A percentile compares a stretch with the other conserved stretches of the same genome.
phyloP scores from a whole-genome alignment of 2,329 filamentous ascomycete species.

The Aureobasidium leucospermi region DNA sequence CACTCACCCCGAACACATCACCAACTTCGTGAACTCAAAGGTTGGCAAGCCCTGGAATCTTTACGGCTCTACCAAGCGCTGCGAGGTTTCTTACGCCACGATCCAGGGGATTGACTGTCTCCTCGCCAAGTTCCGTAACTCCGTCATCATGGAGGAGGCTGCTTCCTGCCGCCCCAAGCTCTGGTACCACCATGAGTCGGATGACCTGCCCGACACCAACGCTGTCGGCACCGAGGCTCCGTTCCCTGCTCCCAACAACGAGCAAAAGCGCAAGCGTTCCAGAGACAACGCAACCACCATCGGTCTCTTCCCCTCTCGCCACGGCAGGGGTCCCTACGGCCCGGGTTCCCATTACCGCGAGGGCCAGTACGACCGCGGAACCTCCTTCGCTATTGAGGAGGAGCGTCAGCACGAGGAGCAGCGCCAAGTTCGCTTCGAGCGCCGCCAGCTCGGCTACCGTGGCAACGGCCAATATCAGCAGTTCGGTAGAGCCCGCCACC shows the following conservation, averaged over 20 bases:
- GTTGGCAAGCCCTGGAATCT: slow-evolving; percentile 53
- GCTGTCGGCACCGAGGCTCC: slow-evolving; percentile 60
- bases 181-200: slow-evolving; percentile 45
- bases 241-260: slow-evolving; percentile 76
- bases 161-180: slow-evolving; percentile 79
- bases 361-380: slow-evolving; percentile 77
- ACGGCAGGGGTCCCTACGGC: slow-evolving; percentile 56
- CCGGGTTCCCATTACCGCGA: slow-evolving; percentile 64
- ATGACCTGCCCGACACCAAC: slow-evolving; percentile 30
- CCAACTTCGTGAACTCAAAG: slow-evolving; percentile 36
- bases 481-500: too few relatives aligned
- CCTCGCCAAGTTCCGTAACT: slow-evolving; percentile 93
- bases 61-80: slow-evolving; percentile 75
- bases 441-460: background rate
- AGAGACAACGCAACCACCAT: slow-evolving; percentile 81
- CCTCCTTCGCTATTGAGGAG: slow-evolving; percentile 37
- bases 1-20: slow-evolving; percentile 66
- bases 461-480: background rate
- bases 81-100: slow-evolving; percentile 92
- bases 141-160: slow-evolving; percentile 85
- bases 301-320: slow-evolving; percentile 75
- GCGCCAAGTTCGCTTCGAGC: background rate
- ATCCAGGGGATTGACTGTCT: slow-evolving; percentile 90
- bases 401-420: slow-evolving; percentile 18
- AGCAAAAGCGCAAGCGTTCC: slow-evolving; percentile 78